phyloP scores from a whole-genome alignment of 1,284 basidiomycete species.

The Meripilus lineatus region DNA sequence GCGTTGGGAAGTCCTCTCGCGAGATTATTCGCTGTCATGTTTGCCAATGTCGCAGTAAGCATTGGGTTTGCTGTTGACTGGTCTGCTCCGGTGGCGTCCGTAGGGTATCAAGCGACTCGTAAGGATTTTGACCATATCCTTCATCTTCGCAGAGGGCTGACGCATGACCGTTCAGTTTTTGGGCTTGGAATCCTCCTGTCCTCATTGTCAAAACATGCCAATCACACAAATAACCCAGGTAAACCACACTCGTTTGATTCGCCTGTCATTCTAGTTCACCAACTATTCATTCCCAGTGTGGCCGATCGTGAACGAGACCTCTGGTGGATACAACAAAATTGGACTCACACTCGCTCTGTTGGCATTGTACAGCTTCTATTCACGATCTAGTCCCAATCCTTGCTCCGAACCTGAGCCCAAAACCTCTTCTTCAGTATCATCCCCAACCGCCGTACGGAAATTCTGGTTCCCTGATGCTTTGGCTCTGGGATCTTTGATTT shows the following conservation, averaged over 20 bases:
- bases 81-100: conserved; percentile 35
- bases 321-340: conserved; percentile 71
- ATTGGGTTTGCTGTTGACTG: conserved; percentile 53
- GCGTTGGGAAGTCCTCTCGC: conserved; percentile 47
- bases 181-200: conserved; percentile 66
- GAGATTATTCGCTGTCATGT: conserved; percentile 54
- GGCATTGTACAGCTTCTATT: conserved; percentile 35
- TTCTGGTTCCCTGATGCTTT: conserved; percentile 49
- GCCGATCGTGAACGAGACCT: conserved; percentile 67
- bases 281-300: conserved; percentile 52
- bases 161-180: conserved; percentile 39
- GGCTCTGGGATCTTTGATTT: conserved; percentile 72
- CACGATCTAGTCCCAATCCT: not conserved
- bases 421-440: conserved; percentile 9
- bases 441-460: conserved; percentile 14
- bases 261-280: not conserved
- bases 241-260: conserved; percentile 13
- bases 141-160: not conserved
- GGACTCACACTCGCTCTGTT: conserved; percentile 51
- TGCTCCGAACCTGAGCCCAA: not conserved
- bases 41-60: conserved; percentile 48
- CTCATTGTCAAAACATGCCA: conserved; percentile 73
- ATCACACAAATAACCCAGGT: conserved; percentile 81
- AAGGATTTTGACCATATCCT: conserved; percentile 23
- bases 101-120: conserved; percentile 57